Conservation (phyloP, 305 asterid genomes). For the Ajuga reptans region DNA sequence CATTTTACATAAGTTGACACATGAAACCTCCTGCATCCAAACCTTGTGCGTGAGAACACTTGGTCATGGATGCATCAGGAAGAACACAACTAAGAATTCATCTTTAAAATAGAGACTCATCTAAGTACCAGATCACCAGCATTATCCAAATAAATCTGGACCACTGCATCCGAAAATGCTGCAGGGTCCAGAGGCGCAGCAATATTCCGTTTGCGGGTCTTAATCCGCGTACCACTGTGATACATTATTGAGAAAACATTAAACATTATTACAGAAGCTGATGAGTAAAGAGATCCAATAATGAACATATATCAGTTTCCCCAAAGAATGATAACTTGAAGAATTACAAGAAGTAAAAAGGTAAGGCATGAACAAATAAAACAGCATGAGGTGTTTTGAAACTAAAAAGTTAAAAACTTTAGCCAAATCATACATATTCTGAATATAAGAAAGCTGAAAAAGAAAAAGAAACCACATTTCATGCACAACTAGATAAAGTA, state of each 20-base stretch:
- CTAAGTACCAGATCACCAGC: conserved; percentile 96
- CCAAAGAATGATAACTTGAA: neutral
- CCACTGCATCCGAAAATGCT: conserved; percentile 99
- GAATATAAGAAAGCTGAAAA: neutral
- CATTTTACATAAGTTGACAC: conserved; percentile 13
- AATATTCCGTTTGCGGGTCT: conserved; percentile 99
- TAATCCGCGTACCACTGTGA: conserved; percentile 99
- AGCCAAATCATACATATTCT: neutral
- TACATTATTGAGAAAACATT: conserved; percentile 9
- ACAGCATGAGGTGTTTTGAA: neutral
- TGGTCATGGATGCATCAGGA: conserved; percentile 2
- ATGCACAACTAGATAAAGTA: conserved; percentile 2
- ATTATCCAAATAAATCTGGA: conserved; percentile 98
- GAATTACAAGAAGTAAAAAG: neutral
- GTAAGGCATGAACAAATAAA: neutral
- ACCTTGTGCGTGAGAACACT: neutral
- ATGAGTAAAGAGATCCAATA: neutral
- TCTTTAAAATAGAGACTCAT: neutral
- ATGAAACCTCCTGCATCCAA: neutral
- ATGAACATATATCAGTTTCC: neutral
- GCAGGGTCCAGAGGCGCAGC: conserved; percentile 99
- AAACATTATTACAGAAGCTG: neutral
- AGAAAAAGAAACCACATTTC: neutral
- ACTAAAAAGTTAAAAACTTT: neutral
- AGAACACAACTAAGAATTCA: neutral